Evolutionary conservation across 108 stramenopile species (phyloP), one percentile per base, ranked within the genome.

Genomic region (Thalassiosira profunda): DNA sequence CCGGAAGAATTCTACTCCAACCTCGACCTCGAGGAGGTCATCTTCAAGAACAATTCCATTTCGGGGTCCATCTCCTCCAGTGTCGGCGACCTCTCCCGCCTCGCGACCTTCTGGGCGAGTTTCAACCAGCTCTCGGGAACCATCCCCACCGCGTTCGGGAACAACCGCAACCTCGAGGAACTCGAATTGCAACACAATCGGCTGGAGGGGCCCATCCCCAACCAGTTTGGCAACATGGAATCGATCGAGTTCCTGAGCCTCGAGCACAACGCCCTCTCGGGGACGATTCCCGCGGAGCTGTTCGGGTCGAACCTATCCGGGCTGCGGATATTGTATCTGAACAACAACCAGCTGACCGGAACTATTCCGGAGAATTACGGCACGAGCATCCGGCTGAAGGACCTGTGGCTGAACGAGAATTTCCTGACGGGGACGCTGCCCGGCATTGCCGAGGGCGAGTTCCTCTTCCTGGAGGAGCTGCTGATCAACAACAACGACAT

Each of bases 21-120:
- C 38, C 25, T 54, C 8, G 76, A 74, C 4, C 70, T 73, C 4
- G 67, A 86, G 26, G 70, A 83, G 36, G 49, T 83, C 28, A 71
- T 74, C 56, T 28, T 94, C 29, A 91, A 91, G 64, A 74, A 79
- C 54, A 94, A 94, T 45, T 29, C 40, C 8, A 36, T 94, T 10
- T 74, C 70, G 8, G 88, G 90, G 10, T 63, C 58, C 33, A 75
- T 94, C 17, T 66, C 76, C 49, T 59, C 72, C 31, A 72, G 41
- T 8, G 70, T 89, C 15, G 88, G 83, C 23, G 73, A 63, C n/a
- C 76, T 91, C 33, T 46, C 58, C 1, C 44, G 54, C 10, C 69
- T 93, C 30, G 58, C 72, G 2, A 67, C 69, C 30, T 85, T 92
- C 11, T 69, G 87, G 70, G 74, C 76, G 28, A 86, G 84, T 34